Evolutionary conservation across 192 early-diverging fungal species (phyloP), one percentile per base, ranked within the genome.

Genomic region (Umbelopsis ramanniana): DNA sequence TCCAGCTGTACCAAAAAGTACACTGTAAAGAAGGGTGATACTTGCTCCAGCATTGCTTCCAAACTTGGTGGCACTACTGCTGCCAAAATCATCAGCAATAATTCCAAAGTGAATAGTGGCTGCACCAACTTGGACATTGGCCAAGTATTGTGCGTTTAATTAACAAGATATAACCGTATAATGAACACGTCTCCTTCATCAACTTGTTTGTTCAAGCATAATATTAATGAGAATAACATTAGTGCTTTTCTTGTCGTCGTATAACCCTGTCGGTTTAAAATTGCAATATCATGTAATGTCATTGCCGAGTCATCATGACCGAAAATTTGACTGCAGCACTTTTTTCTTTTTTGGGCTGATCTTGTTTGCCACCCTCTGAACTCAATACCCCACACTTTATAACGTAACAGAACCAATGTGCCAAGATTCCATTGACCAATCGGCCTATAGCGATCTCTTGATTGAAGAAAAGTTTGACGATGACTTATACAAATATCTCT

Each of bases 131-230:
- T 63, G 57, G 15, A 8, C 23, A 37, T 63, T n/a, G 15, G 35
- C 5, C 57, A 63, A 63, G 57, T 63, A 2, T n/a, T 63, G 57
- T 63, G 57, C 57, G 26, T 63, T 57, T 37, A 63, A 37, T 63
- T 37, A 63, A 63, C 57, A 17, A 54, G 8, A 3, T 54, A 12
- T 54, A 12, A 26, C 21, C 6, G n/a, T 26, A 23, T 54, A 22
- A 54, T 26, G 6, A 14, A 4, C 24, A 54, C 22, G 8, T 6
- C 22, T 54, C 53, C 53, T 50, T 50, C 48, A 8, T 50, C 48
- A 0, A 50, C 48, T 50, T 50, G 48, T 50, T 15, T 2, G 6
- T 50, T 5, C 48, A 50, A 50, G 48, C 3, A 50, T 50, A 50
- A 50, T 50, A 17, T n/a, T 50, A n/a, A 19, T 50, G 48, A 50